Evolutionary conservation across 208 protist genomes (phyloP).

Genomic region (Leptomonas pyrrhocoris): DNA sequence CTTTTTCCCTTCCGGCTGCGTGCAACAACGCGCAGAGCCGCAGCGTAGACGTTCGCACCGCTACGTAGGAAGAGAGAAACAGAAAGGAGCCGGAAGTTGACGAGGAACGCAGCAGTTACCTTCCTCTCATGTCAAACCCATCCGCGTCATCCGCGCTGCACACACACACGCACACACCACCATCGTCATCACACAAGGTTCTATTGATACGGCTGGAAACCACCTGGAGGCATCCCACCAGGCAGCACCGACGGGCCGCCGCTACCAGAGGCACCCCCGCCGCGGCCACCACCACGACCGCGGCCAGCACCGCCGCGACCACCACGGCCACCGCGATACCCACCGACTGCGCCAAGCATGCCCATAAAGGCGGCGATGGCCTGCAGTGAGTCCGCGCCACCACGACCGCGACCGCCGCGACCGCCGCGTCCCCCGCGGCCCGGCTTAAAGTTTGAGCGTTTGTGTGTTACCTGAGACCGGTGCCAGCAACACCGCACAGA

Average conservation of each 20-base stretch:
- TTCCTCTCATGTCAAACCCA: too few relatives aligned
- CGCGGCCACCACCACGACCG: slow-evolving; percentile 30
- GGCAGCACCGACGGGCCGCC: slow-evolving; percentile 17
- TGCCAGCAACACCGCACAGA: too few relatives aligned
- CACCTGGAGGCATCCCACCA: slow-evolving; percentile 29
- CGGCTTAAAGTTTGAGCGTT: slow-evolving; percentile 69
- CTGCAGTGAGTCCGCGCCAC: slow-evolving; percentile 54
- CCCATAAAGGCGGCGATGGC: slow-evolving; percentile 75
- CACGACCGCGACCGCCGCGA: slow-evolving; percentile 24
- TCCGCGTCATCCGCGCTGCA: not conserved
- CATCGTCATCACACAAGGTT: too few relatives aligned
- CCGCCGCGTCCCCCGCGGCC: slow-evolving; percentile 56
- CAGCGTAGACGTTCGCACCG: too few relatives aligned
- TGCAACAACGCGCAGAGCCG: too few relatives aligned
- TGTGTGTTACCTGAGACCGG: slow-evolving; percentile 69
- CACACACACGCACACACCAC: slow-evolving; percentile 2
- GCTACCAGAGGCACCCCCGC: slow-evolving; percentile 17
- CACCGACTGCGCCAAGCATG: slow-evolving; percentile 51
- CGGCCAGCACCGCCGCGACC: slow-evolving; percentile 25
- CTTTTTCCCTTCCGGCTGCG: too few relatives aligned
- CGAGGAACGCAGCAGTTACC: too few relatives aligned
- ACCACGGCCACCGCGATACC: slow-evolving; percentile 27
- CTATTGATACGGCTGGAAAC: slow-evolving; percentile 67
- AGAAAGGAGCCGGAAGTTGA: too few relatives aligned
- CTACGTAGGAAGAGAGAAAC: too few relatives aligned